Base-by-base conservation (phyloP, 2,329 filamentous ascomycete genomes). In the Fusarium devonianum region DNA sequence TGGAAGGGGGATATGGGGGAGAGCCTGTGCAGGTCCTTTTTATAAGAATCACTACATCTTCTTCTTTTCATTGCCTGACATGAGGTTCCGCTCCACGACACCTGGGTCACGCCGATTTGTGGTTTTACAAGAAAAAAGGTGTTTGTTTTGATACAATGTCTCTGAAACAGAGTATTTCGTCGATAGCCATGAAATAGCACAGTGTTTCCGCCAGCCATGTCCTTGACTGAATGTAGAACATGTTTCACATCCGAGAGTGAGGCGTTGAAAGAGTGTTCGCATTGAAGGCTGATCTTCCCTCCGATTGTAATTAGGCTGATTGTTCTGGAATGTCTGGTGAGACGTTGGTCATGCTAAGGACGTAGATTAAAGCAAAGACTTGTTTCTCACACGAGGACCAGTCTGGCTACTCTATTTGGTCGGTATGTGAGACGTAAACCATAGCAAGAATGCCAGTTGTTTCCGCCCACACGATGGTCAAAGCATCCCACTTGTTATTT, bases 1-100 rank as follows among this genome's bases (percentile, higher is more conserved):
- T 42, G 47, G 28, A 32, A 43, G 25, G 41, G 36, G 50, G 30
- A 37, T 44, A 53, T 28, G 32, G 37, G 43, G 55, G 48, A 56
- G 44, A 33, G 33, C 26, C 25, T 39, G 19, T 49, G 50, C 45
- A 56, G 58, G 48, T 53, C 50, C 43, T 40, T 54, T 50, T 38
- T 51, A 43, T 36, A 51, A 25, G 43, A 28, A 58, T 39, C 39
- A 40, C 39, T 17, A 38, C 44, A 50, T 26, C 52, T 33, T 60
- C 36, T 65, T 65, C 60, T 47, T 37, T 65, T 65, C 62, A 41
- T 60, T 51, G 44, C 60, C 44, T 50, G 53, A 36, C 26, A 32
- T 29, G 18, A 12, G 29, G 18, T 36, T 37, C n/a, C 9, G n/a
- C 18, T 17, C n/a, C 18, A 26, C 13, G 16, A 22, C 39, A 44